Conservation (phyloP, 139 green algal species). For the Chlamydomonas incerta region DNA sequence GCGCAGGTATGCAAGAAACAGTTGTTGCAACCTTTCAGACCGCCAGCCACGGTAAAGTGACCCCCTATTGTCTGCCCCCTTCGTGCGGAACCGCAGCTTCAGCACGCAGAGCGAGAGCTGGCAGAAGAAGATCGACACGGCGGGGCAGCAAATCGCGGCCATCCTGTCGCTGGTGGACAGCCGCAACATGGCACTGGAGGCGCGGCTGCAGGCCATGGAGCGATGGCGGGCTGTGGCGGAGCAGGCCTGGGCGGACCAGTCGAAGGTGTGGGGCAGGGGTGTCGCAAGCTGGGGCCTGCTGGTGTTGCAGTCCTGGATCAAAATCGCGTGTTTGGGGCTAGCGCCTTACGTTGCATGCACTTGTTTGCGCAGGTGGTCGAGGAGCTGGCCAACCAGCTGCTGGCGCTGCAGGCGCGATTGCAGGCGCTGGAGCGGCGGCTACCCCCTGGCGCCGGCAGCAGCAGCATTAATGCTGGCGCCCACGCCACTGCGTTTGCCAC, state of each 20-base stretch:
- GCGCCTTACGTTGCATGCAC: neutral
- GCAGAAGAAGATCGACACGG: slow-evolving; percentile 26
- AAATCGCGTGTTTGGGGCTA: neutral
- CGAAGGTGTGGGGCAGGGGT: neutral
- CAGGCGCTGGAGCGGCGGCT: neutral
- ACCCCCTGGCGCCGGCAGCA: neutral
- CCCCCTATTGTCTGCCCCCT: neutral
- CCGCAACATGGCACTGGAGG: slow-evolving; percentile 22
- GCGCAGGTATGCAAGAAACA: no score
- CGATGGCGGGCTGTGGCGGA: neutral
- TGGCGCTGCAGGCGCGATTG: slow-evolving; percentile 6
- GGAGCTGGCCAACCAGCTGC: neutral
- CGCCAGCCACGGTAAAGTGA: no score
- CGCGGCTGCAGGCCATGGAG: slow-evolving; percentile 13
- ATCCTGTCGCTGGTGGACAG: slow-evolving; percentile 33
- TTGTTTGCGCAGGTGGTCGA: neutral
- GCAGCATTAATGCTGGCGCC: neutral
- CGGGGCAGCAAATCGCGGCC: slow-evolving; percentile 30
- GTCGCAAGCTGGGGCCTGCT: neutral
- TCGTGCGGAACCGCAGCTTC: neutral
- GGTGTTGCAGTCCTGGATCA: neutral
- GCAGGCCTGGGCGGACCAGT: slow-evolving; percentile 27
- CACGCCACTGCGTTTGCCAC: neutral
- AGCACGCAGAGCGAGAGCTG: slow-evolving; percentile 16
- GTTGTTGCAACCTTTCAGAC: no score